A percentile compares a stretch with the other conserved stretches of the same genome.
phyloP scores from a whole-genome alignment of 2,329 filamentous ascomycete species.

The Claviceps quebecensis region DNA sequence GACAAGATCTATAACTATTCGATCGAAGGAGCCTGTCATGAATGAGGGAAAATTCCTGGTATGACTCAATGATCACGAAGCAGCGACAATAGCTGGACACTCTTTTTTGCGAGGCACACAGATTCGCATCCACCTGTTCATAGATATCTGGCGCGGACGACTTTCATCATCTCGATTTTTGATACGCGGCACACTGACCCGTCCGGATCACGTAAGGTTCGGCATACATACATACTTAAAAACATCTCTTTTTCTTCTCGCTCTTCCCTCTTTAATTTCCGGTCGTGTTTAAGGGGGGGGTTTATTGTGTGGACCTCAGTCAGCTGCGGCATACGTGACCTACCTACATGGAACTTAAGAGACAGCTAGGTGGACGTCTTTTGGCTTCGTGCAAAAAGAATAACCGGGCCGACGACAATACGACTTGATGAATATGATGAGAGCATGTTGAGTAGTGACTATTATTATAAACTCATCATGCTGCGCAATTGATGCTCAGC shows the following conservation, averaged over 20 bases:
- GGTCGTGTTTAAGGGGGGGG: no score
- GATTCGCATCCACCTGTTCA: background rate
- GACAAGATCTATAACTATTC: background rate
- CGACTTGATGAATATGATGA: background rate
- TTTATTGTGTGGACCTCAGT: no score
- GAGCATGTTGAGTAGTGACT: background rate
- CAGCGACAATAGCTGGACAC: background rate
- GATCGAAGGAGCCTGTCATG: background rate
- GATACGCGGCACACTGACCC: background rate
- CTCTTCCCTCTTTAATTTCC: background rate
- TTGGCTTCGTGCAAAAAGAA: background rate
- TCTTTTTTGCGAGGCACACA: background rate
- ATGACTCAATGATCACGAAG: background rate
- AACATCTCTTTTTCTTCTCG: background rate
- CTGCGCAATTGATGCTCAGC: background rate
- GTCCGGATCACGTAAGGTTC: background rate
- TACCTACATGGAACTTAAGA: background rate
- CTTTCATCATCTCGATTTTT: background rate
- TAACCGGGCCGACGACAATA: background rate
- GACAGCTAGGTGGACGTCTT: background rate
- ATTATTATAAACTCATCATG: background rate
- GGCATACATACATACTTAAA: background rate
- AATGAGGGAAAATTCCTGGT: background rate
- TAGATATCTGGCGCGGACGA: background rate
- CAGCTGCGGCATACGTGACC: no score